Evolutionary conservation across 768 basidiomycete species (phyloP).

Genomic region (Hysterangium stoloniferum): DNA sequence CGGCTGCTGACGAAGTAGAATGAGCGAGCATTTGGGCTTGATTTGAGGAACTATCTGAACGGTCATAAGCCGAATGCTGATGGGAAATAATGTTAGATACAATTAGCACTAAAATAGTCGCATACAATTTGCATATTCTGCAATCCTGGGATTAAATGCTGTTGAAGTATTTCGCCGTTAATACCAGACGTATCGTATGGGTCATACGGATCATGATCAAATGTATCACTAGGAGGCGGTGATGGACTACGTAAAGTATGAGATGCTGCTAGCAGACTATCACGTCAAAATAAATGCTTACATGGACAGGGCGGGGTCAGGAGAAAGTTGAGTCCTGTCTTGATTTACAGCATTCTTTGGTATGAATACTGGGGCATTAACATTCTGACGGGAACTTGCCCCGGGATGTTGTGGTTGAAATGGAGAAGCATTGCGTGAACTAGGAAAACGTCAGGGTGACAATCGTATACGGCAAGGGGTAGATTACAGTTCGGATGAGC

Average conservation of each 20-base stretch:
- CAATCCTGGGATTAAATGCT: neutral
- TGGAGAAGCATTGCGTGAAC: slow-evolving; percentile 17
- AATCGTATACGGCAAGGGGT: neutral
- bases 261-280: slow-evolving; percentile 16
- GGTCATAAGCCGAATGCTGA: neutral
- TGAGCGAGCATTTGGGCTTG: neutral
- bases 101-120: neutral
- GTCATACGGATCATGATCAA: slow-evolving; percentile 25
- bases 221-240: slow-evolving; percentile 23
- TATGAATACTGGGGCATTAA: slow-evolving; percentile 81
- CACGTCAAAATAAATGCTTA: slow-evolving; percentile 19
- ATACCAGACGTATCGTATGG: slow-evolving; percentile 20
- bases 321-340: neutral
- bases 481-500: neutral
- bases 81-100: neutral
- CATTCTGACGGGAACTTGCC: slow-evolving; percentile 51
- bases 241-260: slow-evolving; percentile 19
- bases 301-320: slow-evolving; percentile 13
- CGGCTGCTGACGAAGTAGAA: neutral
- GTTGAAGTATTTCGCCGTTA: neutral
- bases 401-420: neutral
- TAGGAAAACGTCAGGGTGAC: slow-evolving; percentile 31
- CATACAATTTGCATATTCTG: slow-evolving; percentile 8
- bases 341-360: slow-evolving; percentile 40
- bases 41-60: neutral